Evolutionary conservation across 495 filamentous ascomycete genomes (phyloP), one percentile per base, ranked within the genome.

Genomic region (Opeltia flavorubescens): DNA sequence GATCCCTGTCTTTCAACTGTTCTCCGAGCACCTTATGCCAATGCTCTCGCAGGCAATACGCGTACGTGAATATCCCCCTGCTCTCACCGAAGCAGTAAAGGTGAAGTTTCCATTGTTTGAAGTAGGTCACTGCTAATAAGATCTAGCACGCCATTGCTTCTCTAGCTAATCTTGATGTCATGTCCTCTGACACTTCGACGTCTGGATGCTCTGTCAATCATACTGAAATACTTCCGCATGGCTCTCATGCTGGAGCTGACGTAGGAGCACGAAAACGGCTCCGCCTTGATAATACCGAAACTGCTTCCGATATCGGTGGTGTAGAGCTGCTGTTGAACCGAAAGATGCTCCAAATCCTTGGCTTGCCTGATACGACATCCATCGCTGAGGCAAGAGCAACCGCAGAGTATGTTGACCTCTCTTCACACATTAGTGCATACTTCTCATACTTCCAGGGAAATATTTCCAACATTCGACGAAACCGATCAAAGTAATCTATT

Each of bases 211-310:
- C 46, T 38, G 33, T 30, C 20, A 25, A 47, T 7, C n/a, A 34
- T n/a, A 42, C 46, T 4, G n/a, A 53, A 26, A 38, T 50, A 36
- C 24, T 25, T 30, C 23, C 21, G 38, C 50, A 51, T 12, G 43
- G 49, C 5, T 53, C 53, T 35, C 31, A 57, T 30, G 20, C 17
- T 24, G 30, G 29, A 33, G 24, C 40, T 28, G 18, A n/a, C 24
- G 50, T 39, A 30, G 44, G 50, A 23, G 41, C 49, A 15, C 30
- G 29, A 13, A 55, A 52, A 35, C 52, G 44, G 29, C 25, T 46
- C 11, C 44, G 49, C 25, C 34, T 42, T 3, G 30, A 31, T 29
- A 25, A 11, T 30, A 26, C 15, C 18, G 27, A 31, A 18, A 23
- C n/a, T 25, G 17, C 17, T 17, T 24, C 17, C 11, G 15, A 17